Percentiles rank a stretch among this genome's conserved stretches.
These are phyloP conservation scores for Boletus holoroseus DNA, from an alignment of 1,284 basidiomycete species.

Conservation along the genomic window DNA sequence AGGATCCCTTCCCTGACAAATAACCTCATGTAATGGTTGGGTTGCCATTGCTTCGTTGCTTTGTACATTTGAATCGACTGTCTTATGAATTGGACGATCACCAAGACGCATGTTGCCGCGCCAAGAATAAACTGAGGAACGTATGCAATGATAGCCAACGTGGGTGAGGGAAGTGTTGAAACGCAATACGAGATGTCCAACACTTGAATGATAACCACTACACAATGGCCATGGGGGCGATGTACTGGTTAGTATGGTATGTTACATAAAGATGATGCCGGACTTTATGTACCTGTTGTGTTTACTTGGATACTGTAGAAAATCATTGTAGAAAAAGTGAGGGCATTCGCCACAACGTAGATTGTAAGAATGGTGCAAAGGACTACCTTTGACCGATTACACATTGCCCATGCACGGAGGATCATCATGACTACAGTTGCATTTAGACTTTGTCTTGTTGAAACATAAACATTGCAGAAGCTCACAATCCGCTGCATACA, in stretches of 20 bases:
- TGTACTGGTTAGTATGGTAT: background rate
- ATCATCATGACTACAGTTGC: background rate
- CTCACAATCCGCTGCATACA: background rate
- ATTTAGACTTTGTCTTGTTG: background rate
- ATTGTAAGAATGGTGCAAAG: background rate
- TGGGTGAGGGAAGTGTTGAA: background rate
- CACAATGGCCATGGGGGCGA: background rate
- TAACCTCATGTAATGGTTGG: background rate
- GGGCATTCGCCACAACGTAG: background rate
- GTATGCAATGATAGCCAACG: background rate
- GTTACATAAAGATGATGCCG: background rate
- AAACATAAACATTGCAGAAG: background rate
- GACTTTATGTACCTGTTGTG: background rate
- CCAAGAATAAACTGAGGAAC: background rate
- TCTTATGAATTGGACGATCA: background rate
- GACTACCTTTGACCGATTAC: background rate
- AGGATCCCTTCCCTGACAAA: background rate
- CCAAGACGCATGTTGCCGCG: background rate
- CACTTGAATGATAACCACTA: background rate
- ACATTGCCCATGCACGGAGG: background rate
- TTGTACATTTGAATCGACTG: background rate
- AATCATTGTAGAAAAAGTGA: background rate
- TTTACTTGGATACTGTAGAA: background rate
- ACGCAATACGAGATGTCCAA: background rate
- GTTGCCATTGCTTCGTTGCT: background rate